Conservation (phyloP, 2,329 filamentous ascomycete genomes). For the Lasiodiplodia citricola region DNA sequence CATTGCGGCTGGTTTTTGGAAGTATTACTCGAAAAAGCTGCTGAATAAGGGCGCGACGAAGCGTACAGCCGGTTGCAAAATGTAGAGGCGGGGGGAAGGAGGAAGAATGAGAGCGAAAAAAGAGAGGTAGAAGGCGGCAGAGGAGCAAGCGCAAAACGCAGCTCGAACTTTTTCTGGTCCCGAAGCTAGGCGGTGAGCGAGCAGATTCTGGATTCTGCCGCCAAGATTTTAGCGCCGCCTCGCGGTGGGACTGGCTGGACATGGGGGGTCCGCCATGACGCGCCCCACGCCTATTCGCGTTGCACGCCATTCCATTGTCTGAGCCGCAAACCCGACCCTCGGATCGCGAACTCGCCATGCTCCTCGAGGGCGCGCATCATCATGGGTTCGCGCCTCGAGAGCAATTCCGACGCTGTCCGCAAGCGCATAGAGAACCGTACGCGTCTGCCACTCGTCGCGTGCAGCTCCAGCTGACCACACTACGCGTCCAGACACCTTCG, state of each 20-base stretch:
- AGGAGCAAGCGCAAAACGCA: constrained; percentile 15
- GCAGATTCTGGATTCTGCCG: constrained; percentile 7
- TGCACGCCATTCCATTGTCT: background rate
- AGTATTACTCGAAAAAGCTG: constrained; percentile 16
- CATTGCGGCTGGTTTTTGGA: constrained; percentile 34
- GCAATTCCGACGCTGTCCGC: constrained; percentile 63
- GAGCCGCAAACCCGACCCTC: background rate
- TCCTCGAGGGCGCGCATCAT: constrained; percentile 23
- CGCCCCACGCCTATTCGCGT: constrained; percentile 18
- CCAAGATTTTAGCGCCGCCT: constrained; percentile 16
- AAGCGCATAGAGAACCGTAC: constrained; percentile 67
- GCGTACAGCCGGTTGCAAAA: background rate
- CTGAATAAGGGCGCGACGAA: constrained; percentile 15
- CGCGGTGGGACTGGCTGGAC: background rate
- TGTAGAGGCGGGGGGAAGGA: background rate
- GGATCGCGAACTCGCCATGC: constrained; percentile 1
- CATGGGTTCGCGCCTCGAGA: constrained; percentile 68
- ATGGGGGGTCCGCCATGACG: constrained; percentile 2
- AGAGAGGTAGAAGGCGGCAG: constrained; percentile 11
- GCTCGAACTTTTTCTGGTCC: constrained; percentile 22
- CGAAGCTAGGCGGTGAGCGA: background rate
- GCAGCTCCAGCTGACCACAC: constrained; percentile 13
- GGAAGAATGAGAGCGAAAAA: constrained; percentile 25
- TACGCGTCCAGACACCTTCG: constrained; percentile 66
- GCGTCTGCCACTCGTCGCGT: constrained; percentile 28